A percentile compares a stretch with the other conserved stretches of the same genome.
These are phyloP conservation scores for Scedosporium dehoogii DNA, from an alignment of 2,329 filamentous ascomycete species.

Conservation along the genomic window DNA sequence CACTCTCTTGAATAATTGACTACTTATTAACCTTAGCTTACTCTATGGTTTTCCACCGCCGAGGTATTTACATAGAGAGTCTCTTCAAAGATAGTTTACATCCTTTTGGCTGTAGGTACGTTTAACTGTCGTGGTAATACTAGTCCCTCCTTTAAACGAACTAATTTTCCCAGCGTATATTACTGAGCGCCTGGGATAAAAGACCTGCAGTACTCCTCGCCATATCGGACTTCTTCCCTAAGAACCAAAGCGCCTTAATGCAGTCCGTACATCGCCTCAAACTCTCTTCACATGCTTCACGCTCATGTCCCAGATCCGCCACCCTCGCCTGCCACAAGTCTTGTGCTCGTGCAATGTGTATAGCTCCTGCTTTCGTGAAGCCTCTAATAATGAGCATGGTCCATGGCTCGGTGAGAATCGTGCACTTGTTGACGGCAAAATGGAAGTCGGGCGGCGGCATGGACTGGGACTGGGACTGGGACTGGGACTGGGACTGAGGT, in stretches of 20 bases:
- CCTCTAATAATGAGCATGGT: slow-evolving; percentile 43
- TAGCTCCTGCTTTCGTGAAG: slow-evolving; percentile 36
- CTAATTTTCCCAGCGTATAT: not conserved
- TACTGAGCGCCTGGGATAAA: not conserved
- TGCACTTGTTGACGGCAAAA: slow-evolving; percentile 41
- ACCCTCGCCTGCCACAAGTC: slow-evolving; percentile 17
- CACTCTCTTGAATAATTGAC: too few relatives aligned
- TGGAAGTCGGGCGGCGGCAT: slow-evolving; percentile 33
- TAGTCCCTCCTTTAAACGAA: too few relatives aligned
- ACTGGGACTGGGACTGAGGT: not conserved
- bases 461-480: too few relatives aligned
- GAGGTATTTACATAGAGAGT: too few relatives aligned
- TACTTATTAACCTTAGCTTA: too few relatives aligned
- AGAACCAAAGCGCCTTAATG: slow-evolving; percentile 41
- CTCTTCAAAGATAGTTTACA: too few relatives aligned
- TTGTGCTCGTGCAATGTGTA: slow-evolving; percentile 25
- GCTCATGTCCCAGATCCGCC: slow-evolving; percentile 12
- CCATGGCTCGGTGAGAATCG: slow-evolving; percentile 50
- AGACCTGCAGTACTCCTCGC: slow-evolving; percentile 9
- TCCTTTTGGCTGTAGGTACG: too few relatives aligned
- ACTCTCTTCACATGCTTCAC: slow-evolving; percentile 15
- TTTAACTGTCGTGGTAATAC: too few relatives aligned
- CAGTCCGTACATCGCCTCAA: slow-evolving; percentile 34
- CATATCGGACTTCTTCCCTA: slow-evolving; percentile 46
- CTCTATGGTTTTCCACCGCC: too few relatives aligned